Evolutionary conservation across 768 basidiomycete species (phyloP).

Genomic region (Pilatotrama ljubarskyi): DNA sequence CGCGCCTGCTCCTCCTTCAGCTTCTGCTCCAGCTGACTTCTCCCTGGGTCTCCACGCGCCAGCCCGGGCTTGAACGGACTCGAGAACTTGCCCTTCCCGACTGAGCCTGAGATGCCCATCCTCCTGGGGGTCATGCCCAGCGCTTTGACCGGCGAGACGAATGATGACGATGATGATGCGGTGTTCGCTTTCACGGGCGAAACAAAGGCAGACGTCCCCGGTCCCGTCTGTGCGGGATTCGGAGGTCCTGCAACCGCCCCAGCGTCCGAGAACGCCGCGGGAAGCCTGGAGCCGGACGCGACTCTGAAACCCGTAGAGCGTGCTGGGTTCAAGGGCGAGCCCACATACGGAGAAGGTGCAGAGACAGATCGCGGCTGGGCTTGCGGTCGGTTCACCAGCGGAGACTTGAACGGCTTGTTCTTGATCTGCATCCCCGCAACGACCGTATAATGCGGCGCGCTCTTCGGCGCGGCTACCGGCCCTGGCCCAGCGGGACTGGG

Average conservation of each 20-base stretch:
- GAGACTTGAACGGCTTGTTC: constrained; percentile 32
- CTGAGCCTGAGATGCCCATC: neutral
- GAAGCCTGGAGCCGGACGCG: constrained; percentile 12
- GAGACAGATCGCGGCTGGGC: neutral
- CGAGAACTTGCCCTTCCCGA: constrained; percentile 25
- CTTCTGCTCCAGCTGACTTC: constrained; percentile 19
- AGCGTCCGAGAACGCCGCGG: constrained; percentile 10
- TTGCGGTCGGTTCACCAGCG: constrained; percentile 17
- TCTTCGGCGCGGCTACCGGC: neutral
- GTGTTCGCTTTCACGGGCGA: neutral
- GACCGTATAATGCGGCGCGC: constrained; percentile 4
- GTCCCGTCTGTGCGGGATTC: neutral
- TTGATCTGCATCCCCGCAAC: constrained; percentile 15
- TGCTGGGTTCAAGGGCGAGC: constrained; percentile 27
- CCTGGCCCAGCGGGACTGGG: constrained; percentile 15
- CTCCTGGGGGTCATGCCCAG: constrained; percentile 32
- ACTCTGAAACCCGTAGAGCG: neutral
- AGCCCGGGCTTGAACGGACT: constrained; percentile 36
- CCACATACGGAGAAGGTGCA: neutral
- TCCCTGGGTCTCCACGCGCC: constrained; percentile 30
- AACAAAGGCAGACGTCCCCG: neutral
- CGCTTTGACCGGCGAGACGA: constrained; percentile 18
- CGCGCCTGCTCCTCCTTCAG: constrained; percentile 1
- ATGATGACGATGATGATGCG: neutral
- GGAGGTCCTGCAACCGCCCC: neutral